These are phyloP conservation scores for Epichloe gansuensis DNA, from an alignment of 2,329 filamentous ascomycete genomes.

Conservation along the genomic window DNA sequence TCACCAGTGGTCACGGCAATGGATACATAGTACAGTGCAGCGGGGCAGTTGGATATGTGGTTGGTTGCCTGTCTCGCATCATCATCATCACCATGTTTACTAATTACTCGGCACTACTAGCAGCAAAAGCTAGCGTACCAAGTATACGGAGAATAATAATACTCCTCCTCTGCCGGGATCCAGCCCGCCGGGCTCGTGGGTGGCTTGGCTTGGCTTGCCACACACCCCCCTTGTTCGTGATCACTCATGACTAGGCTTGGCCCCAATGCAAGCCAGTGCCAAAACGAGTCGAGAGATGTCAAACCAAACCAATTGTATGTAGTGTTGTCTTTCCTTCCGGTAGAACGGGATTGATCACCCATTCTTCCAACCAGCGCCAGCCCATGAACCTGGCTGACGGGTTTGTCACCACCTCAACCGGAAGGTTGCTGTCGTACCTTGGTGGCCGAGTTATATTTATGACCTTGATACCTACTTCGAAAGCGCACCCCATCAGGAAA, in stretches of 20 bases:
- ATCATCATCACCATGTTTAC: no score
- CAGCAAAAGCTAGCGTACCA: neutral
- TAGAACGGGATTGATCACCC: neutral
- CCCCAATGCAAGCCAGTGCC: neutral
- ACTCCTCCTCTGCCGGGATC: neutral
- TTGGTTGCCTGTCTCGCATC: no score
- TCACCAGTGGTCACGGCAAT: no score
- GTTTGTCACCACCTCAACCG: slow-evolving; percentile 1
- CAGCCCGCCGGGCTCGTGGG: neutral
- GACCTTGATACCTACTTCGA: neutral
- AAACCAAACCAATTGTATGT: neutral
- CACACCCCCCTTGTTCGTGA: slow-evolving; percentile 3
- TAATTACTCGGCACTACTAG: neutral
- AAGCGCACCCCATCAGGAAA: neutral
- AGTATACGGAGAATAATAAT: neutral
- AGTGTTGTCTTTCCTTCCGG: neutral
- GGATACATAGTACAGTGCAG: no score
- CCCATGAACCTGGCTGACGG: slow-evolving; percentile 3
- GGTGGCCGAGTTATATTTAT: neutral
- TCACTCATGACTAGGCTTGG: neutral
- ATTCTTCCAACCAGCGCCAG: slow-evolving; percentile 1
- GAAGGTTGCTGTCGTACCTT: neutral
- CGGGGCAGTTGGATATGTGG: no score
- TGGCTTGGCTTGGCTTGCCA: neutral
- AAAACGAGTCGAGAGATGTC: neutral